Base-by-base conservation (phyloP, 2,329 filamentous ascomycete species). In the Parastagonospora nodorum region DNA sequence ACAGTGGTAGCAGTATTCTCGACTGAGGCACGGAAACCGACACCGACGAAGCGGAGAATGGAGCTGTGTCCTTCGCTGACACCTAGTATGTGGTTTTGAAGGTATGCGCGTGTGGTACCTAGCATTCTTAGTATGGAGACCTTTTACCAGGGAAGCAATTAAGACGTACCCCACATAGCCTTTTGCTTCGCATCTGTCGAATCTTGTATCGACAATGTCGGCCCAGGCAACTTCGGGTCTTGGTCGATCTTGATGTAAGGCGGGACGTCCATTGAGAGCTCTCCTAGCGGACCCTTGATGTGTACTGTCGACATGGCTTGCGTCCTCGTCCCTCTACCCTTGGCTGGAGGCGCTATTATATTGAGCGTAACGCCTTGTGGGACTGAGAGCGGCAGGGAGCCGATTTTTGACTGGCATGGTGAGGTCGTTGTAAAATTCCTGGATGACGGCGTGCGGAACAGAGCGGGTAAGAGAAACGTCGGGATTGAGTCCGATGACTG, bases 41-140 rank as follows among this genome's bases (percentile, higher is more conserved):
- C 94, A 69, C 94, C 94, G 27, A 97, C 92, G 45, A 99, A 83
- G 58, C 93, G 88, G 45, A 99, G 81, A 64, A 99, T 92, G 30
- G 92, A 92, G 14, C 90, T 92, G 77, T 99, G 94, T 31, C 94
- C 94, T 82, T 99, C 94, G 32, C 91, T 96, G 16, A 99, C 94
- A 52, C 94, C 94, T 57, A 92, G 85, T 55, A 99, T 89, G 79
- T 95, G 86, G 73, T 94, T 95, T 67, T 90, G 88, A 47, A 99
- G 82, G 71, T 96, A 93, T 30, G 92, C 87, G 78, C 94, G 92
- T 38, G 87, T 89, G 5, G 93, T 97, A 57, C 92, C 92, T 96
- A 59, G 12, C 6, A 5, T 8, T 31, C 10, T 48, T 15, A 48
- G 40, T 27, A 24, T 15, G 19, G 15, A 14, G 6, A 6, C 6